Conservation (phyloP, 805 yeast genomes). For the Metahyphopichia silvanorum region DNA sequence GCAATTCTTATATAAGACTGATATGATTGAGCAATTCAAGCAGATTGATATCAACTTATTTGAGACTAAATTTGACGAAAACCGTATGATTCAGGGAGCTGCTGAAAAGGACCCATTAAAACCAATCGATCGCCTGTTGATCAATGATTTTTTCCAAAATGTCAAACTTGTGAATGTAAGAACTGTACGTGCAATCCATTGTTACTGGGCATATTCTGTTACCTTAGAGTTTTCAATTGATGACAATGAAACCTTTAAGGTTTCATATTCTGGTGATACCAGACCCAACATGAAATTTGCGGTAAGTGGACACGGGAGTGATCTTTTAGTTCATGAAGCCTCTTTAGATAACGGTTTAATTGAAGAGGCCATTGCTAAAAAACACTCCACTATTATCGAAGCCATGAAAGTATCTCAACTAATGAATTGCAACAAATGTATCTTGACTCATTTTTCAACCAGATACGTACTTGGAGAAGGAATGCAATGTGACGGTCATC, state of each 20-base stretch:
- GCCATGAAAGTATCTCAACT: constrained; percentile 67
- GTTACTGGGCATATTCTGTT: constrained; percentile 69
- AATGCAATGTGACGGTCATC: constrained; percentile 19
- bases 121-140: constrained; percentile 23
- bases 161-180: constrained; percentile 42
- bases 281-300: constrained; percentile 73
- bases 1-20: constrained; percentile 37
- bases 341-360: constrained; percentile 78
- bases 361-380: constrained; percentile 76
- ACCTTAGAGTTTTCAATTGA: constrained; percentile 54
- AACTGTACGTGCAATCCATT: constrained; percentile 80
- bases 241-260: constrained; percentile 45
- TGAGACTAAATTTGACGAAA: constrained; percentile 27
- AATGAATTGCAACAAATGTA: constrained; percentile 69
- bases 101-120: constrained; percentile 19
- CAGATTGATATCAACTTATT: constrained; percentile 26
- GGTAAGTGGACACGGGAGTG: constrained; percentile 61
- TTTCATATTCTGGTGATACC: constrained; percentile 94
- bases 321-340: constrained; percentile 87
- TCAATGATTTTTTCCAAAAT: constrained; percentile 35
- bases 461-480: constrained; percentile 53
- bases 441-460: constrained; percentile 91
- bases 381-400: constrained; percentile 86
- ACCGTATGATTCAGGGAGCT: constrained; percentile 6
- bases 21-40: constrained; percentile 28